Base-by-base conservation (phyloP, 2,329 filamentous ascomycete genomes). In the Thelonectria blattea region DNA sequence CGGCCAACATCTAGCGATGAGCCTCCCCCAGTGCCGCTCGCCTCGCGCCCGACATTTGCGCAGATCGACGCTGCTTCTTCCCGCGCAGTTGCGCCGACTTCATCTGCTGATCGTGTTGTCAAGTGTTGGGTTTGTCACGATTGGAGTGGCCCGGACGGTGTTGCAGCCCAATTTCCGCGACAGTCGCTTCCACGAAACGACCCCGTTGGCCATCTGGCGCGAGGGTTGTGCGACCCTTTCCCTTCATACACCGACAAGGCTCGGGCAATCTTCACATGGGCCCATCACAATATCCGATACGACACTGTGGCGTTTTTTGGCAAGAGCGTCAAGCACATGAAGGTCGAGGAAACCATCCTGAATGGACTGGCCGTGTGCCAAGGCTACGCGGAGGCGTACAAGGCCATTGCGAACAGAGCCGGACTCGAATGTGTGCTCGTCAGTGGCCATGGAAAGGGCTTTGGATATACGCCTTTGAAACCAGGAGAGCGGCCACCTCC, bases 261-360 rank as follows among this genome's bases (percentile, higher is more conserved):
- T 2, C 85, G 95, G 27, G 92, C 88, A 2, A 91, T 99, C 61
- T 98, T 98, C 73, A 92, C 91, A 1, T 99, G 95, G 95, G 87
- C 93, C 42, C 94, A 98, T 76, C 89, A 98, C 76, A 98, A 98
- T 69, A 88, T 99, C 59, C 83, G 83, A 48, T 99, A 98, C 74
- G 92, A 98, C 73, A 87, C 88, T 0, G 83, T 86, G 24, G 85
- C 88, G 22, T 96, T 97, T 79, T 96, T 96, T 72, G 85, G 83
- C 58, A 85, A 88, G 37, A 87, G 81, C 48, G 80, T 96, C 32
- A 83, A 87, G 63, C 81, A 84, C 8, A 88, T 87, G 43, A 89
- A 87, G 0, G 89, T 92, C 0, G 85, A 88, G 34, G 86, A 89
- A 32, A 94, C 91, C 1, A 85, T 98, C 11, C 83, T 87, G 30